Base-by-base conservation (phyloP, 2,329 filamentous ascomycete species). In the Monilinia polystroma region DNA sequence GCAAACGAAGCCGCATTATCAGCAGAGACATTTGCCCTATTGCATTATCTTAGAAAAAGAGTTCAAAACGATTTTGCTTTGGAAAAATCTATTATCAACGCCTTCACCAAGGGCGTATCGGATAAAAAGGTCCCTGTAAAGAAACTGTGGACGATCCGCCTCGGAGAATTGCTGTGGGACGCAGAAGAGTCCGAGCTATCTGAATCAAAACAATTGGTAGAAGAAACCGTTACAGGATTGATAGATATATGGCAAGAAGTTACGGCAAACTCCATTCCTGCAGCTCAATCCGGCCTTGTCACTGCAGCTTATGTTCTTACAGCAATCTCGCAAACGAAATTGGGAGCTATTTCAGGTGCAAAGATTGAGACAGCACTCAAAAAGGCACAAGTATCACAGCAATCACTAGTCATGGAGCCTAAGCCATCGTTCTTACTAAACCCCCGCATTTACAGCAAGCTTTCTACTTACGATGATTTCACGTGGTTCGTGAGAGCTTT, bases 381-480 rank as follows among this genome's bases (percentile, higher is more conserved):
- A 73, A 88, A 87, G 73, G 83, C 85, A 32, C 81, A 85, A 41
- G 79, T 93, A 35, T 77, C 84, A 32, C 85, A 87, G 60, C 87
- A 92, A 72, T 86, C 87, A 14, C 82, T 96, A 68, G 82, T 83
- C 2, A 77, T 88, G 49, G 87, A 89, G n/a, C 88, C 91, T 0
- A 97, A 96, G 76, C 88, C 91, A 18, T 96, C 94, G 0, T 95
- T 96, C 76, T 81, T 98, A 26, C 82, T 98, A 7, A 97, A 91
- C 73, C 85, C 90, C 45, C 90, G 91, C 69, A 86, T 97, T 6
- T 98, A 95, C 78, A 88, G 89, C 49, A 97, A 97, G 75, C 75
- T 97, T 32, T 83, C 84, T 2, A 79, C 82, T 0, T 87, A 90
- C 66, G 90, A 93, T 64, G 95, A 99, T 73, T 81, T 93, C 26